Conservation (phyloP, 495 filamentous ascomycete genomes). For the Schizothecium vesticola region DNA sequence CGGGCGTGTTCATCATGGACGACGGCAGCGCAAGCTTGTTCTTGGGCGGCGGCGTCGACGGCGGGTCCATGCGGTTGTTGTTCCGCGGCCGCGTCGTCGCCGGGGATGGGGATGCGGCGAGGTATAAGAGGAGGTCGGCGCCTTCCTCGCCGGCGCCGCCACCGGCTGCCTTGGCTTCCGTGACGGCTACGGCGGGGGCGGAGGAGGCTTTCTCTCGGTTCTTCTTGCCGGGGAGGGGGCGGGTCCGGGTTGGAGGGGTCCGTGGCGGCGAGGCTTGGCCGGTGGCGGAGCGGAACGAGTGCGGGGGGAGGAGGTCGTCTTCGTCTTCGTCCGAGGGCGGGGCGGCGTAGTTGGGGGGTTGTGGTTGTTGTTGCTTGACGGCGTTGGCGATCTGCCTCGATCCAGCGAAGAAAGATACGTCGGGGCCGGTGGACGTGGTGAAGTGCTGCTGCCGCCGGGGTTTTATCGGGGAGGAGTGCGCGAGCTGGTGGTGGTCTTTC, state of each 20-base stretch:
- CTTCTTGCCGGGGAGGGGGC: slow-evolving; percentile 36
- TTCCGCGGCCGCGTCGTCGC: slow-evolving; percentile 44
- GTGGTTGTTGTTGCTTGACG: slow-evolving; percentile 34
- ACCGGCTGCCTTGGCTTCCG: slow-evolving; percentile 32
- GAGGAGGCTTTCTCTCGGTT: slow-evolving; percentile 12
- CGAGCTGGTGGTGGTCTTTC: slow-evolving; percentile 67
- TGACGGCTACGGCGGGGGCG: slow-evolving; percentile 6
- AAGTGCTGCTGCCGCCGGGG: slow-evolving; percentile 59
- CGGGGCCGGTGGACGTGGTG: slow-evolving; percentile 53
- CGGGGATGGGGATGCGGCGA: slow-evolving; percentile 88
- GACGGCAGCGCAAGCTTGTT: slow-evolving; percentile 66
- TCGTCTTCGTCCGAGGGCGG: slow-evolving; percentile 64
- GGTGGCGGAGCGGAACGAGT: slow-evolving; percentile 57
- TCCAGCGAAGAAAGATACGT: slow-evolving; percentile 64
- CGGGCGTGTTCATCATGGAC: slow-evolving; percentile 86
- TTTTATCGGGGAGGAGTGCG: slow-evolving; percentile 78
- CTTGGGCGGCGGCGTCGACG: slow-evolving; percentile 83
- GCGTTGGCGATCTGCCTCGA: slow-evolving; percentile 56
- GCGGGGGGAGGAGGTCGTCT: slow-evolving; percentile 67
- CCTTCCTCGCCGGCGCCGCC: slow-evolving; percentile 76
- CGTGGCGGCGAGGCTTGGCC: slow-evolving; percentile 71
- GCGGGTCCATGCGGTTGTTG: slow-evolving; percentile 54
- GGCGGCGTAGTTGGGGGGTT: slow-evolving; percentile 51
- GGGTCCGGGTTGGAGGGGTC: slow-evolving; percentile 67
- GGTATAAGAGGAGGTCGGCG: slow-evolving; percentile 83